Percentiles rank a stretch among this genome's conserved stretches.
Evolutionary conservation across 306 rosid genomes (phyloP).

Genomic region (Trichosanthes truncata): DNA sequence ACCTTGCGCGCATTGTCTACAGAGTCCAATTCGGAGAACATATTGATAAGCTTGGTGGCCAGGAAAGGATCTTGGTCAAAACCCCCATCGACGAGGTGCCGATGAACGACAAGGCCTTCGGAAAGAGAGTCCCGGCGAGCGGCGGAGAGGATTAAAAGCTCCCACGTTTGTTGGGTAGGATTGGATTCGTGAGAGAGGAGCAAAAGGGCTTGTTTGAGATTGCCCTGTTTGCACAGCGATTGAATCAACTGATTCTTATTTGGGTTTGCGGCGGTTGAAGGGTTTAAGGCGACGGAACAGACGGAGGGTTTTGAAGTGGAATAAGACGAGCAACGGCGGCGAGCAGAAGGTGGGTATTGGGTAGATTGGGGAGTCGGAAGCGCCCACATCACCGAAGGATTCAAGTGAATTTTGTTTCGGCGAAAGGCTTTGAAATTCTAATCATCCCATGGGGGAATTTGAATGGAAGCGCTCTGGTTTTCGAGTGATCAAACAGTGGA

Average conservation of each 20-base stretch:
- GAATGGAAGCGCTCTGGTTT: background rate
- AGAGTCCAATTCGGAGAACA: slow-evolving; percentile 68
- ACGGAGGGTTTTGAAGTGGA: slow-evolving; percentile 20
- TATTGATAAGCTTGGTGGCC: slow-evolving; percentile 78
- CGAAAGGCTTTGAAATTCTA: background rate
- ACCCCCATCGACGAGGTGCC: slow-evolving; percentile 38
- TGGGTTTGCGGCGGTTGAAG: slow-evolving; percentile 16
- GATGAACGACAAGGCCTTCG: slow-evolving; percentile 48
- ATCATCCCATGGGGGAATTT: background rate
- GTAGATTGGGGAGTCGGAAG: slow-evolving; percentile 37
- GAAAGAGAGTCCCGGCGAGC: slow-evolving; percentile 52
- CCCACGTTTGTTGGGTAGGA: slow-evolving; percentile 68
- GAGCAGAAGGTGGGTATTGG: slow-evolving; percentile 21
- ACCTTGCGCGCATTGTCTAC: slow-evolving; percentile 57
- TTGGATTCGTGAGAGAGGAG: slow-evolving; percentile 46
- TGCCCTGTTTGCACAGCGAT: slow-evolving; percentile 65
- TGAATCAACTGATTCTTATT: slow-evolving; percentile 50
- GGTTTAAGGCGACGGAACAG: slow-evolving; percentile 34
- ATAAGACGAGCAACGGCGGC: slow-evolving; percentile 11
- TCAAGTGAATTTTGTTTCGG: background rate
- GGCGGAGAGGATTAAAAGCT: slow-evolving; percentile 59
- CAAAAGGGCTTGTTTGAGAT: slow-evolving; percentile 64
- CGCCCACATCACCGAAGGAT: slow-evolving; percentile 48
- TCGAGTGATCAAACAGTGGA: background rate
- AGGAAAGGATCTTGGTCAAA: slow-evolving; percentile 66